Conservation (phyloP, 2,329 filamentous ascomycete genomes). For the Penicillium thymicola region DNA sequence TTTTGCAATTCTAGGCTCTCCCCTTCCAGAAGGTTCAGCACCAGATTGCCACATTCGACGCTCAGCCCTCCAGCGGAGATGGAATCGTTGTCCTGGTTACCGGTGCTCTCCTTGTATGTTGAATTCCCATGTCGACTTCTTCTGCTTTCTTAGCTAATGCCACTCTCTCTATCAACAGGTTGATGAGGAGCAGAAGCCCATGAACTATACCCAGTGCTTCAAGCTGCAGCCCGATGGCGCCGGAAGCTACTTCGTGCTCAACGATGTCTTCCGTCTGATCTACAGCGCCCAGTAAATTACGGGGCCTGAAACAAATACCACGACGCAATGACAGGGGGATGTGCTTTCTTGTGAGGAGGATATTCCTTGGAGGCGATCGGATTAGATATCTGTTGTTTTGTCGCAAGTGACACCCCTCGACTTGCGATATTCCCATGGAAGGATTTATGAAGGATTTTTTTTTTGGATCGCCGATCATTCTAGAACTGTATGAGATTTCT, state of each 20-base stretch:
- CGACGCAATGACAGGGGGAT: slow-evolving; percentile 17
- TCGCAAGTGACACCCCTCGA: not conserved
- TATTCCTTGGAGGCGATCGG: slow-evolving; percentile 4
- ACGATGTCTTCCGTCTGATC: slow-evolving; percentile 92
- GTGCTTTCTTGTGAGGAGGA: not conserved
- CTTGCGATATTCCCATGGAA: not conserved
- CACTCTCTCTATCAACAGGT: slow-evolving; percentile 54
- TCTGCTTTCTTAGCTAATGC: not conserved
- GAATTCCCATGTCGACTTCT: not conserved
- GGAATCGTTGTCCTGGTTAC: slow-evolving; percentile 85
- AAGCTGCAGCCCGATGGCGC: slow-evolving; percentile 67
- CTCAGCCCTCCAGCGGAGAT: slow-evolving; percentile 70
- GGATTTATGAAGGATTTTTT: not conserved
- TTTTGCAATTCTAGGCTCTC: slow-evolving; percentile 54
- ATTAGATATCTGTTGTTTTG: not conserved
- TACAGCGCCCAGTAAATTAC: slow-evolving; percentile 45
- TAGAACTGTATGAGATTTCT: slow-evolving; percentile 2
- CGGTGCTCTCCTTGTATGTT: slow-evolving; percentile 74
- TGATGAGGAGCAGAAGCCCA: slow-evolving; percentile 78
- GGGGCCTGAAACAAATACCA: slow-evolving; percentile 10
- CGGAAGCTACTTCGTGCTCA: slow-evolving; percentile 80
- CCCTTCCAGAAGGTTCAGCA: slow-evolving; percentile 82
- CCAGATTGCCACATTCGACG: slow-evolving; percentile 71
- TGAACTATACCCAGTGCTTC: slow-evolving; percentile 90
- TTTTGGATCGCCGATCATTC: slow-evolving; percentile 7